Evolutionary conservation across 352 stramenopile species (phyloP).

Genomic region (Saprolegnia diclina): DNA sequence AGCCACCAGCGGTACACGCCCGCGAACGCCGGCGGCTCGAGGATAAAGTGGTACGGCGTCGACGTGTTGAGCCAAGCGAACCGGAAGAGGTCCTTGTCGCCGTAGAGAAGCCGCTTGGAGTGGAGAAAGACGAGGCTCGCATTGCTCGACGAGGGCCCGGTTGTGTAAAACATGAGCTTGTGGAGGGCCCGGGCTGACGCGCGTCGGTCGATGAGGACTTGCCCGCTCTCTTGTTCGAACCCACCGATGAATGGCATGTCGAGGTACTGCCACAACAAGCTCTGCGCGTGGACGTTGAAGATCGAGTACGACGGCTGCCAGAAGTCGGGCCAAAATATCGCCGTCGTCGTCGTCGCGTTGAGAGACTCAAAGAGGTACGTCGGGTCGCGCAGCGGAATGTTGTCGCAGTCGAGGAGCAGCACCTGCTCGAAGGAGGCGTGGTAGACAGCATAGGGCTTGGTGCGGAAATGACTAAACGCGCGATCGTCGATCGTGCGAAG

Average conservation of each 20-base stretch:
- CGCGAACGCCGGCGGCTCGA: slow-evolving; percentile 36
- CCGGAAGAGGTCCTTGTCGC: slow-evolving; percentile 55
- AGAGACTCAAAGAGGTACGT: slow-evolving; percentile 38
- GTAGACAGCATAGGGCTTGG: slow-evolving; percentile 36
- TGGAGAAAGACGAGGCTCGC: slow-evolving; percentile 38
- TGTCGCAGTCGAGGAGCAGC: slow-evolving; percentile 47
- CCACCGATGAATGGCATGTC: slow-evolving; percentile 42
- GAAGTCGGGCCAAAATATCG: slow-evolving; percentile 50
- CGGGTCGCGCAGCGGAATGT: slow-evolving; percentile 41
- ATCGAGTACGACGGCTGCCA: slow-evolving; percentile 47
- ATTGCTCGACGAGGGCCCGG: slow-evolving; percentile 34
- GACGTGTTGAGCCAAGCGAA: slow-evolving; percentile 41
- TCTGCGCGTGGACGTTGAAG: slow-evolving; percentile 56
- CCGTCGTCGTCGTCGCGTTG: slow-evolving; percentile 30
- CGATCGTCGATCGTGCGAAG: not conserved
- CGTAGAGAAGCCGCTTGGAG: slow-evolving; percentile 48
- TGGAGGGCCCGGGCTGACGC: slow-evolving; percentile 36
- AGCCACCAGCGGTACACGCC: slow-evolving; percentile 37
- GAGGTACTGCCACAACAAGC: slow-evolving; percentile 47
- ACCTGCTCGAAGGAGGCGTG: slow-evolving; percentile 45
- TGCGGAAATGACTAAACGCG: not conserved
- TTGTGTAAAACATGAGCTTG: slow-evolving; percentile 39
- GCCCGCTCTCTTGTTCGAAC: slow-evolving; percentile 48
- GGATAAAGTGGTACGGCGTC: slow-evolving; percentile 38
- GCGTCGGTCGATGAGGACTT: slow-evolving; percentile 40